Evolutionary conservation across 2,329 filamentous ascomycete species (phyloP), one percentile per base, ranked within the genome.

Genomic region (Corynespora cassiicola): DNA sequence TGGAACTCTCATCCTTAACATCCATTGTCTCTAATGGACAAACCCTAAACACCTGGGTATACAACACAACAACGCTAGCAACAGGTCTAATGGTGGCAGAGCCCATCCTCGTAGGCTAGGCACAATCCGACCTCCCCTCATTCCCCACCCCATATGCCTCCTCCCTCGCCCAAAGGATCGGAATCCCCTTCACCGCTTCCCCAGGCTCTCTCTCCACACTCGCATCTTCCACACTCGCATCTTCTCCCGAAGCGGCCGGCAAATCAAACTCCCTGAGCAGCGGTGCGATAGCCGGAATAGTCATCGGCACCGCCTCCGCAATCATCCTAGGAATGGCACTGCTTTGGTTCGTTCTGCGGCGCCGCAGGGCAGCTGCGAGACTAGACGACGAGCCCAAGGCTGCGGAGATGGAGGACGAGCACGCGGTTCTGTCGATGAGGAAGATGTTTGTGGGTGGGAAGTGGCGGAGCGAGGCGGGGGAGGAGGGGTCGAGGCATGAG

Each of bases 101-200:
- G 11, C 39, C 39, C 4, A 20, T 37, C 11, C 29, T 37, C 14
- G 39, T 42, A 17, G 39, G 27, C n/a, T 37, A 29, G 32, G 33
- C 36, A 37, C 17, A 26, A 16, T 16, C 16, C 2, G 39, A 42
- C 22, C 12, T 42, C 3, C 31, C 39, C 3, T 17, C 27, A 5
- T 42, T 42, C 24, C 39, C 39, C 1, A 19, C 34, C 26, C 26
- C 21, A 21, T 42, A 42, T 16, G 39, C 33, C 11, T 36, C 39
- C 17, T 42, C 33, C 6, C 28, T 42, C 11, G 39, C 39, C 14
- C 28, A 36, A 10, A 20, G 19, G 14, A 36, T 42, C 17, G 29
- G 39, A 17, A 28, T 42, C 5, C 36, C 39, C n/a, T 33, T 33
- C 6, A 42, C 32, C 29, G 12, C 14, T 7, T 7, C 19, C 9